Evolutionary conservation across 768 basidiomycete species (phyloP), one percentile per base, ranked within the genome.

Genomic region (Strobilomyces confusus): DNA sequence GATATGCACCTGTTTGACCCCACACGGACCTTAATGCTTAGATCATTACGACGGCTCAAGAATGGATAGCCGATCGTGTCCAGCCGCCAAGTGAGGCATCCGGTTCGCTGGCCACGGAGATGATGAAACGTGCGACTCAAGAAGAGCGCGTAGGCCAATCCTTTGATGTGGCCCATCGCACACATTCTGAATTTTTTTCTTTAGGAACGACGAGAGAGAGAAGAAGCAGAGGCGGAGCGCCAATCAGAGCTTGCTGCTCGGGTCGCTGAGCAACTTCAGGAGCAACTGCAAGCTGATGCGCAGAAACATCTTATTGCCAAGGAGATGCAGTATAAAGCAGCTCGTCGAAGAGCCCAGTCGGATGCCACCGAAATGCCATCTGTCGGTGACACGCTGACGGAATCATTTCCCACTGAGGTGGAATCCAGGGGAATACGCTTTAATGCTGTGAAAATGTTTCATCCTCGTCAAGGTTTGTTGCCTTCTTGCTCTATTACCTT

Each of bases 101-200:
- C 13, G 86, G 84, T 15, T 92, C 91, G 0, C 76, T 93, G 5
- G 90, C 90, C 12, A 74, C 80, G 5, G 80, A 92, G 66, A 92
- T 92, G 91, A 84, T 75, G 43, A 80, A 77, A 57, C 80, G 91
- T 29, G 88, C 88, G 0, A 70, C 74, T 56, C 84, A 88, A 46
- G 83, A 86, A 66, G 84, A 89, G 61, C 75, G 73, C 60, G 89
- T 86, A 47, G 48, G 78, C 65, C 33, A 45, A 33, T 37, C 5
- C 47, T 54, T 32, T 15, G 33, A 25, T 22, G 14, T 22, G 38
- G 17, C 15, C 13, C 22, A 51, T 33, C 36, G 40, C 11, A 23
- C 25, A 20, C 9, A 2, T n/a, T 32, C 13, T 44, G 13, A 65
- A 33, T 9, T 45, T 34, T 11, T 48, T 48, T 15, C 12, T 25